phyloP scores from a whole-genome alignment of 2,329 filamentous ascomycete species.

The Colletotrichum horii region DNA sequence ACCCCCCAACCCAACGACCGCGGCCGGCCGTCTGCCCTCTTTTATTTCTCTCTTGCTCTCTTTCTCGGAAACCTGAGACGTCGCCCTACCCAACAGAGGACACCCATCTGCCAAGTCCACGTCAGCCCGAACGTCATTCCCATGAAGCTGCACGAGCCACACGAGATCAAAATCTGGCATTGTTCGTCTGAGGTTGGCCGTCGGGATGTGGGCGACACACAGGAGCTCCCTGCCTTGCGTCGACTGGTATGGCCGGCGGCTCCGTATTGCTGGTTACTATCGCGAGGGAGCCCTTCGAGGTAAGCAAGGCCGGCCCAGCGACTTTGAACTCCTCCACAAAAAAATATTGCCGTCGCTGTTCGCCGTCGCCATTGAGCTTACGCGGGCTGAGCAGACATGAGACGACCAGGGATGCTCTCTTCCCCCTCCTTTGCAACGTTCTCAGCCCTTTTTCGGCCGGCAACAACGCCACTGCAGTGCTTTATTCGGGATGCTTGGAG shows the following conservation, averaged over 20 bases:
- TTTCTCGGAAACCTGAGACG: not conserved
- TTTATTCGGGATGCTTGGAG: not conserved
- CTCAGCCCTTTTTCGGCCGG: not conserved
- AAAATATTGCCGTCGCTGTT: not conserved
- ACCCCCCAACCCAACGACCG: not conserved
- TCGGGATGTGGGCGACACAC: not conserved
- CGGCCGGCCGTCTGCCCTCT: not conserved
- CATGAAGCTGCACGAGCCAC: not conserved
- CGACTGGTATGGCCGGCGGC: not conserved
- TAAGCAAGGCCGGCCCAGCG: not conserved
- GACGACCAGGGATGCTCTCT: not conserved
- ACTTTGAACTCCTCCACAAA: not conserved
- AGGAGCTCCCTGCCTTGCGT: not conserved
- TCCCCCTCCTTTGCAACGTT: not conserved
- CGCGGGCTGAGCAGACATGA: not conserved
- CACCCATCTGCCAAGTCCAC: not conserved
- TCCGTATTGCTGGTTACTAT: not conserved
- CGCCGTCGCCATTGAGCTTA: not conserved
- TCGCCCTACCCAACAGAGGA: not conserved
- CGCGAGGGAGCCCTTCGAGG: not conserved
- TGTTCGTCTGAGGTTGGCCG: not conserved
- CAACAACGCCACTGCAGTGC: not conserved
- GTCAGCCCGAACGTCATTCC: conserved; percentile 1
- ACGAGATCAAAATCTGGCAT: not conserved
- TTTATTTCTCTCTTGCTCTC: not conserved